These are phyloP conservation scores for Carallia pectinifolia DNA, from an alignment of 345 rosid species.

Conservation along the genomic window DNA sequence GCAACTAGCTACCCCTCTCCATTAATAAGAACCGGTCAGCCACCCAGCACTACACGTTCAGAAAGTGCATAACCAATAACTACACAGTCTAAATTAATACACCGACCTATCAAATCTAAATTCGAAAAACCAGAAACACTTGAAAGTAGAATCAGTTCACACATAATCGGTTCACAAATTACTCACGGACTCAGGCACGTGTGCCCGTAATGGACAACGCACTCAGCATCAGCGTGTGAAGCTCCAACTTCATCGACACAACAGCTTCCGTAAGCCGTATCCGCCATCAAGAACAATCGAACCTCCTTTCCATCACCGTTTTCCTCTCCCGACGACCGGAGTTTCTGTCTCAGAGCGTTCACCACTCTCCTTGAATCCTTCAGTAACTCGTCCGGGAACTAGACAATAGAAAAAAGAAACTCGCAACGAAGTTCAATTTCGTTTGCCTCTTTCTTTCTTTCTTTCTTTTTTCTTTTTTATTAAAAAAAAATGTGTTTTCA, in stretches of 20 bases:
- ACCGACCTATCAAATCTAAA: not conserved
- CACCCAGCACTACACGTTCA: too few species aligned
- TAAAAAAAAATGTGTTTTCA: too few species aligned
- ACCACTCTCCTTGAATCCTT: conserved; percentile 64
- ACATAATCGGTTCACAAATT: not conserved
- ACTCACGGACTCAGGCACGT: conserved; percentile 95
- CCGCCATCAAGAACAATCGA: conserved; percentile 81
- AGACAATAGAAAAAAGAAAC: not conserved
- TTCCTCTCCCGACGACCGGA: conserved; percentile 34
- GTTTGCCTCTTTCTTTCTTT: not conserved
- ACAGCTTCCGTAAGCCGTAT: conserved; percentile 87
- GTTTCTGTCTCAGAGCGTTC: conserved; percentile 40
- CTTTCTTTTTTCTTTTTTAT: not conserved
- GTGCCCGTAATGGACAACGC: conserved; percentile 90
- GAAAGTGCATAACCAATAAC: too few species aligned
- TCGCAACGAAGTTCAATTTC: not conserved
- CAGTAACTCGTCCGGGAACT: conserved; percentile 88
- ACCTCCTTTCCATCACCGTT: conserved; percentile 42
- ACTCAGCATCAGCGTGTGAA: conserved; percentile 62
- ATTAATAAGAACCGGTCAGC: not conserved
- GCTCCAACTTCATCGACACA: conserved; percentile 95
- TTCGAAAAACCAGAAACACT: not conserved
- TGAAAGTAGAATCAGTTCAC: not conserved
- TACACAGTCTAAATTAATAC: too few species aligned
- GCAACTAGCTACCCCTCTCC: not conserved